These are phyloP conservation scores for Leccinum arenicola DNA, from an alignment of 768 basidiomycete species.

Conservation along the genomic window DNA sequence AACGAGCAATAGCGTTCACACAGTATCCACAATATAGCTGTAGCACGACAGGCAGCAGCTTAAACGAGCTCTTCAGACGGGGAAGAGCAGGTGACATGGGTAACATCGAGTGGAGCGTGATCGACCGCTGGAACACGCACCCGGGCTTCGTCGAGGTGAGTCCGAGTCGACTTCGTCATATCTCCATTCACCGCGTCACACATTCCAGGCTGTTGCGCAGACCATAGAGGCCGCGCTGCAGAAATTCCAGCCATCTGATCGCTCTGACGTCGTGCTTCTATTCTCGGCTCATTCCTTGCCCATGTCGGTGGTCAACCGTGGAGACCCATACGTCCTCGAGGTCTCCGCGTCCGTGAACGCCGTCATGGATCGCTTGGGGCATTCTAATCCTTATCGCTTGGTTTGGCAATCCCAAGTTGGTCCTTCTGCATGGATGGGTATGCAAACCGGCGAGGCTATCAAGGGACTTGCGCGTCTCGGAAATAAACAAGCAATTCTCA, in stretches of 20 bases:
- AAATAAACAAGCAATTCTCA: conserved; percentile 72
- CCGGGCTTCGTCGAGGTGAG: conserved; percentile 90
- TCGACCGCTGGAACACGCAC: conserved; percentile 98
- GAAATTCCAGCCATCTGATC: conserved; percentile 69
- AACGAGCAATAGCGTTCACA: conserved; percentile 90
- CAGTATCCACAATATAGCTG: conserved; percentile 99
- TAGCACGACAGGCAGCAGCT: conserved; percentile 94
- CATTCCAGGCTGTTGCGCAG: conserved; percentile 77
- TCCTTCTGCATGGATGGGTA: conserved; percentile 97
- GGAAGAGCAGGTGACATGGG: conserved; percentile 61
- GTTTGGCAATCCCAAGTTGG: conserved; percentile 99
- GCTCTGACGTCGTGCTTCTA: conserved; percentile 76
- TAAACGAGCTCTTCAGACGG: conserved; percentile 85
- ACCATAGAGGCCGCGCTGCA: conserved; percentile 80
- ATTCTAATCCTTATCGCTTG: conserved; percentile 84
- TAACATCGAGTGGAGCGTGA: conserved; percentile 90
- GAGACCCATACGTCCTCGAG: conserved; percentile 95
- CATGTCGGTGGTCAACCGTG: conserved; percentile 97
- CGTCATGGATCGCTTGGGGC: conserved; percentile 83
- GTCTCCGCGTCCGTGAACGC: conserved; percentile 92
- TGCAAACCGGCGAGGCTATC: conserved; percentile 89
- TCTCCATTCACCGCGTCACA: not conserved
- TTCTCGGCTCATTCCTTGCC: conserved; percentile 98
- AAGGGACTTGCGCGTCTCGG: conserved; percentile 81
- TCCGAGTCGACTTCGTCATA: not conserved